Percentiles rank a stretch among this genome's conserved stretches.
Conservation (phyloP, 805 yeast genomes). For the Teunomyces lycoperdinae region DNA sequence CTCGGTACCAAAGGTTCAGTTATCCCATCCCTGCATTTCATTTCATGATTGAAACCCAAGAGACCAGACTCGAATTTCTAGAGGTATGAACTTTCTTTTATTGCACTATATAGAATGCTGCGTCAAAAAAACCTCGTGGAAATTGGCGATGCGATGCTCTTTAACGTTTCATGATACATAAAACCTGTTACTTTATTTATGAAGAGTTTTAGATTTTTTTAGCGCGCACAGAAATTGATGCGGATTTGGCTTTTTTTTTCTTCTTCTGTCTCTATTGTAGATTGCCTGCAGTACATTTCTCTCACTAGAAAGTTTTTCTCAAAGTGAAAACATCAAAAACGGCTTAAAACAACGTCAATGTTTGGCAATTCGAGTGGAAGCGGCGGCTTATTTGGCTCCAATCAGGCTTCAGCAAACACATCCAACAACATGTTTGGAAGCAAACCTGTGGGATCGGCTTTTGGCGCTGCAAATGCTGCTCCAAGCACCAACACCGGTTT, state of each 20-base stretch:
- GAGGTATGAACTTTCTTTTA: neutral
- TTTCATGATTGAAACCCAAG: constrained; percentile 1
- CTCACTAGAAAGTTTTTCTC: neutral
- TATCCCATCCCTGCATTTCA: constrained; percentile 5
- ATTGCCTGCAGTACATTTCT: neutral
- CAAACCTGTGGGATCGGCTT: constrained; percentile 9
- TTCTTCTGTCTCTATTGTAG: neutral
- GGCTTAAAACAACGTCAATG: neutral
- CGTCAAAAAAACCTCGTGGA: neutral
- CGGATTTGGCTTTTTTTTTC: neutral
- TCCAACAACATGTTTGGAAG: neutral
- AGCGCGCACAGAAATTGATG: too few species aligned
- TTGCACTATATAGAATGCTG: constrained; percentile 1
- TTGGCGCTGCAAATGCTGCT: constrained; percentile 8
- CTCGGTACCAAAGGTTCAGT: neutral
- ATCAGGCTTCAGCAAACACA: neutral
- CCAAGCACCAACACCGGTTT: constrained; percentile 10
- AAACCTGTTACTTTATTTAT: neutral
- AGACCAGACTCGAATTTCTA: constrained; percentile 4
- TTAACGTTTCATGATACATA: constrained; percentile 1
- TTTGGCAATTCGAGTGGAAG: constrained; percentile 2
- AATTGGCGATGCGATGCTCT: neutral
- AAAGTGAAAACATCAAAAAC: constrained; percentile 1
- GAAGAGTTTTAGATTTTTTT: neutral
- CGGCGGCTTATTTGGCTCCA: constrained; percentile 3